Conservation (phyloP, 176 grass and related monocot genomes). For the Urochloa ruziziensis region DNA sequence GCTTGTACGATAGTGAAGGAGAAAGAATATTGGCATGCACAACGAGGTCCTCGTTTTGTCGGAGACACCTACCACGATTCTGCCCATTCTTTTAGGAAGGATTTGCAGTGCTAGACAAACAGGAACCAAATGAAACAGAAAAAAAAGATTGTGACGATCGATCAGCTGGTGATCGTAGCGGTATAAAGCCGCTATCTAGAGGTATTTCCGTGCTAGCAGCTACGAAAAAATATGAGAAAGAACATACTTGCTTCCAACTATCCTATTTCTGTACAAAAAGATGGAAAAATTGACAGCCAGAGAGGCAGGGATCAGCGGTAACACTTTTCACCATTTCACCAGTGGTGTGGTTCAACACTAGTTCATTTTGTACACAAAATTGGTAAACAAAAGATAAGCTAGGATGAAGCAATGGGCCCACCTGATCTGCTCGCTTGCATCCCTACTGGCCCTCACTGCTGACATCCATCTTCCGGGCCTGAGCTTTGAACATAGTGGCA, state of each 20-base stretch:
- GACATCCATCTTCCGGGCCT: slow-evolving; percentile 75
- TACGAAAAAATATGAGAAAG: background rate
- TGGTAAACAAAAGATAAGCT: background rate
- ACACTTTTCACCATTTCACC: background rate
- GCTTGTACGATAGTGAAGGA: background rate
- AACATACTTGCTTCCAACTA: background rate
- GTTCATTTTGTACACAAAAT: background rate
- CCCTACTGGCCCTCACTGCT: slow-evolving; percentile 18
- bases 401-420: background rate
- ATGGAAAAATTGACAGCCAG: background rate
- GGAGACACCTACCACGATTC: background rate
- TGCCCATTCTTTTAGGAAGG: background rate
- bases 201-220: background rate
- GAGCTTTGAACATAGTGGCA: slow-evolving; percentile 68
- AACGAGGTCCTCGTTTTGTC: background rate
- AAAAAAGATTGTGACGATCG: background rate
- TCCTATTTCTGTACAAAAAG: slow-evolving; percentile 22
- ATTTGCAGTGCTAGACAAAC: background rate
- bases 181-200: background rate
- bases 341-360: background rate
- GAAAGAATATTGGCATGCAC: background rate
- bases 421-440: background rate
- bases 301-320: background rate
- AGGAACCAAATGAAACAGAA: background rate
- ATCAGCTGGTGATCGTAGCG: background rate